phyloP scores from a whole-genome alignment of 2,329 filamentous ascomycete genomes.

The Phialocephala sp. region DNA sequence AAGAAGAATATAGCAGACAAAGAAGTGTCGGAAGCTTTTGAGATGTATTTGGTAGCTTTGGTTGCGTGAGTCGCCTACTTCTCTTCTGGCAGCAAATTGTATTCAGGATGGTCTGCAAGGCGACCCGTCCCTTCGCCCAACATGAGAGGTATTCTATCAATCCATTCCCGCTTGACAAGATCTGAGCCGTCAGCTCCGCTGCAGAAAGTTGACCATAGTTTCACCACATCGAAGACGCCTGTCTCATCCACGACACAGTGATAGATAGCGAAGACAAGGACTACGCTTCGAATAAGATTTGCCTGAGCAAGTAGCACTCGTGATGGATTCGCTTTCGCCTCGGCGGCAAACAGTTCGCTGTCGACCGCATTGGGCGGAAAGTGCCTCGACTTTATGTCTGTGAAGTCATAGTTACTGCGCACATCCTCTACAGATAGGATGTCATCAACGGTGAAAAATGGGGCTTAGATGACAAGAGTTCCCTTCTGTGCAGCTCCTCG shows the following conservation, averaged over 20 bases:
- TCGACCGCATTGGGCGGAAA: conserved; percentile 5
- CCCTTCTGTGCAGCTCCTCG: conserved; percentile 8
- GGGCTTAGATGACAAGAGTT: conserved; percentile 12
- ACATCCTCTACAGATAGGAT: conserved; percentile 6
- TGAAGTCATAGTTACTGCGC: conserved; percentile 2
- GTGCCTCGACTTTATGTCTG: neutral
- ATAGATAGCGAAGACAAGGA: conserved; percentile 7
- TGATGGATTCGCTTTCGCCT: neutral
- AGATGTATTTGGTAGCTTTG: neutral
- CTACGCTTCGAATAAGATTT: neutral
- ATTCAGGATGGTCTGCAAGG: conserved; percentile 14
- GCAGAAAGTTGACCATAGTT: conserved; percentile 11
- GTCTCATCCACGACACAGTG: conserved; percentile 15
- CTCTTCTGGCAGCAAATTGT: neutral
- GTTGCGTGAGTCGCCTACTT: neutral
- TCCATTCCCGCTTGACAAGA: conserved; percentile 16
- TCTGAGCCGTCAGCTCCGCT: conserved; percentile 10
- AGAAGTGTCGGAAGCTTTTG: conserved; percentile 4
- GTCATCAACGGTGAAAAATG: conserved; percentile 4
- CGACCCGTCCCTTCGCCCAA: conserved; percentile 11
- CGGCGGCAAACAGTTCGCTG: neutral
- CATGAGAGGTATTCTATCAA: conserved; percentile 11
- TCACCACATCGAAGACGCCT: conserved; percentile 14
- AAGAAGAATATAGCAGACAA: conserved; percentile 5
- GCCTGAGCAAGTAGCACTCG: conserved; percentile 3